Percentiles rank a stretch among this genome's conserved stretches.
Evolutionary conservation across 2,329 filamentous ascomycete species (phyloP).

Genomic region (Diaporthe vaccinii): DNA sequence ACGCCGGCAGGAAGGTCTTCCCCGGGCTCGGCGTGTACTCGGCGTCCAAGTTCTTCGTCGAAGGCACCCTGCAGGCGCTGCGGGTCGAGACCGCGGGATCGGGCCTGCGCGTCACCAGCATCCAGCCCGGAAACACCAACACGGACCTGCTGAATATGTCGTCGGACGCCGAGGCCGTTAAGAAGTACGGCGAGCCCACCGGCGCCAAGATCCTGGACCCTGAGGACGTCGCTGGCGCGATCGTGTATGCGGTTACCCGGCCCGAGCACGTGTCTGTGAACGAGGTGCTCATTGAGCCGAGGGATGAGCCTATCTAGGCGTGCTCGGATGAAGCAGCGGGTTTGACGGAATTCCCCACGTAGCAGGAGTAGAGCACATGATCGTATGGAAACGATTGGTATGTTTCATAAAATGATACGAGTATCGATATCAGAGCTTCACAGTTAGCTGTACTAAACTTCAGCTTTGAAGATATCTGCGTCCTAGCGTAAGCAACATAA

Average conservation of each 20-base stretch:
- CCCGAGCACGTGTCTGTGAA: conserved; percentile 84
- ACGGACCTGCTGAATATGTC: conserved; percentile 82
- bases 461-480: background rate
- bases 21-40: conserved; percentile 86
- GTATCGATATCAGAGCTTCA: background rate
- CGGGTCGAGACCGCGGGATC: conserved; percentile 82
- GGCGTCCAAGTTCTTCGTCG: conserved; percentile 87
- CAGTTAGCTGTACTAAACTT: background rate
- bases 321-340: background rate
- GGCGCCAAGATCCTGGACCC: conserved; percentile 82
- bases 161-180: conserved; percentile 80
- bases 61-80: conserved; percentile 81
- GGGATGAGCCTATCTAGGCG: conserved; percentile 78
- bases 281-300: conserved; percentile 83
- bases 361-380: background rate
- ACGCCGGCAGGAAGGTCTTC: conserved; percentile 86
- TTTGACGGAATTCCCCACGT: background rate
- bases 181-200: conserved; percentile 82
- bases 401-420: background rate
- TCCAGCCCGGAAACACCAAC: conserved; percentile 83
- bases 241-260: conserved; percentile 81
- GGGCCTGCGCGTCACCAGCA: conserved; percentile 78
- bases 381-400: background rate
- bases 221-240: conserved; percentile 78
- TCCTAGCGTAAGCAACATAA: background rate